Evolutionary conservation across 495 filamentous ascomycete genomes (phyloP).

Genomic region (Penicillium daleae): DNA sequence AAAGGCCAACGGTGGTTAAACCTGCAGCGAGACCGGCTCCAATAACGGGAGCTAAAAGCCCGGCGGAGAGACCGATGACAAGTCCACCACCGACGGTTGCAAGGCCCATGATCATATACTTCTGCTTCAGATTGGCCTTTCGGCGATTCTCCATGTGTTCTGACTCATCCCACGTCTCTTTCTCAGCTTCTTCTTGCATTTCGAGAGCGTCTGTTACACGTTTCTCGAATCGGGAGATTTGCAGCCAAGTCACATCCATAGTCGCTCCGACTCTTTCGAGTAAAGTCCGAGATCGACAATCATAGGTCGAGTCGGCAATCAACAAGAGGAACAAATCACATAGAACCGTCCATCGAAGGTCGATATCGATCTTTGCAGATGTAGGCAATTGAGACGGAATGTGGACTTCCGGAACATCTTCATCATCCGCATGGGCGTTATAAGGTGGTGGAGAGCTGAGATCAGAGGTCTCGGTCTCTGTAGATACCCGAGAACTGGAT

Average conservation of each 20-base stretch:
- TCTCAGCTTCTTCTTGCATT: constrained; percentile 90
- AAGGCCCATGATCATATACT: constrained; percentile 93
- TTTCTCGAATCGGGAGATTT: constrained; percentile 97
- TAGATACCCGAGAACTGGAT: constrained; percentile 31
- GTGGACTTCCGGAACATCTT: constrained; percentile 68
- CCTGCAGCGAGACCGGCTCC: constrained; percentile 93
- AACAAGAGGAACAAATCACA: constrained; percentile 95
- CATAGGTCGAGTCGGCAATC: constrained; percentile 93
- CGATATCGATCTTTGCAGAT: constrained; percentile 87
- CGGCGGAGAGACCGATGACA: constrained; percentile 94
- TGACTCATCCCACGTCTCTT: constrained; percentile 96
- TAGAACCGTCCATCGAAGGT: constrained; percentile 95
- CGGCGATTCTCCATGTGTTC: constrained; percentile 89
- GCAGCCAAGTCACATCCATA: constrained; percentile 84
- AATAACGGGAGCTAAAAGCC: constrained; percentile 89
- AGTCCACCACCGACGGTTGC: constrained; percentile 95
- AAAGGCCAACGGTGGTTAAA: constrained; percentile 91
- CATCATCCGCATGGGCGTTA: constrained; percentile 67
- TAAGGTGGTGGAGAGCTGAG: constrained; percentile 71
- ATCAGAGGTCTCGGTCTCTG: constrained; percentile 36
- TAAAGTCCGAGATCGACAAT: constrained; percentile 82
- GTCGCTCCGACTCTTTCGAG: constrained; percentile 81
- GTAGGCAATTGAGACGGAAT: constrained; percentile 80
- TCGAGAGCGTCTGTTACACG: constrained; percentile 95
- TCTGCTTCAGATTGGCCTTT: constrained; percentile 76